Percentiles rank a stretch among this genome's conserved stretches.
These are phyloP conservation scores for Lobosporangium transversale DNA, from an alignment of 192 early-diverging fungal genomes.

Conservation along the genomic window DNA sequence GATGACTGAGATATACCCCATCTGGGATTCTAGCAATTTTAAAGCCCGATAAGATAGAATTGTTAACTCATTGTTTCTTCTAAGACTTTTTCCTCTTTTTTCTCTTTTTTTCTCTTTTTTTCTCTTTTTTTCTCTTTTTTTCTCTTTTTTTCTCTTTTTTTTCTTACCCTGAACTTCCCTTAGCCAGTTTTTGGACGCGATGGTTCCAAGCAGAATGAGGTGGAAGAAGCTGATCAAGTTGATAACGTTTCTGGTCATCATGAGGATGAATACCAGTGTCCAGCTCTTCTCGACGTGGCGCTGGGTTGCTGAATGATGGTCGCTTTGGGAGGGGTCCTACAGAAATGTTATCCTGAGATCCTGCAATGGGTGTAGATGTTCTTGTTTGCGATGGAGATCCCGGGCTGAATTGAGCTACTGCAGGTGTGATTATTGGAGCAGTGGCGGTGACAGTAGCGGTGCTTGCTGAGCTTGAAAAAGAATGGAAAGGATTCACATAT, in stretches of 20 bases:
- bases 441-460: background rate
- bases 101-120: too few species aligned
- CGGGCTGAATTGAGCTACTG: background rate
- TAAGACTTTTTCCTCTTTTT: too few species aligned
- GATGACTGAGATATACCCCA: slow-evolving; percentile 52
- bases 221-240: slow-evolving; percentile 39
- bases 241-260: slow-evolving; percentile 49
- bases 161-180: slow-evolving; percentile 50
- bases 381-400: slow-evolving; percentile 22
- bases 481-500: slow-evolving; percentile 58
- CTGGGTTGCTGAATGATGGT: slow-evolving; percentile 23
- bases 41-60: too few species aligned
- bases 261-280: slow-evolving; percentile 16
- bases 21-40: slow-evolving; percentile 50
- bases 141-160: too few species aligned
- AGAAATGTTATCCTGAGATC: slow-evolving; percentile 11
- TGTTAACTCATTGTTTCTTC: too few species aligned
- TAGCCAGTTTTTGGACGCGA: slow-evolving; percentile 47
- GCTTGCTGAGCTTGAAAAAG: slow-evolving; percentile 40
- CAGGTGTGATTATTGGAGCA: background rate
- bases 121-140: too few species aligned
- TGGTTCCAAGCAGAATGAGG: slow-evolving; percentile 53
- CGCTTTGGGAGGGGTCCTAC: slow-evolving; percentile 28
- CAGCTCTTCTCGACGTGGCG: slow-evolving; percentile 29
- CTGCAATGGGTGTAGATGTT: slow-evolving; percentile 15